phyloP scores from a whole-genome alignment of 192 early-diverging fungal genomes.

The Bifiguratus adelaidae region DNA sequence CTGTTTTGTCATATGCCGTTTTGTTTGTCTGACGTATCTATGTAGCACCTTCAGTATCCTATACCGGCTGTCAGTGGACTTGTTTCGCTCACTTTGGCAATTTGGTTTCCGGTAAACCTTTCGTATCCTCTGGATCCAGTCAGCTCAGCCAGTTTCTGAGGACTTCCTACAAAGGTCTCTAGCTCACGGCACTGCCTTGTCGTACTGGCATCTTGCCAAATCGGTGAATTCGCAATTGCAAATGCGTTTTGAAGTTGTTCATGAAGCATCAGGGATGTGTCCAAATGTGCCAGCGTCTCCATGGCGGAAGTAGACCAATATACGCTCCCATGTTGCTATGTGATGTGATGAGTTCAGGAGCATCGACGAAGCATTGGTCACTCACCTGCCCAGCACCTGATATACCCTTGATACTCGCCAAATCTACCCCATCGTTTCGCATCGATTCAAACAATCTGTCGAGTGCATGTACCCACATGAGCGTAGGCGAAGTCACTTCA shows the following conservation, averaged over 20 bases:
- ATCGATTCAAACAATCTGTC: slow-evolving; percentile 47
- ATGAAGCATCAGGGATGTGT: slow-evolving; percentile 15
- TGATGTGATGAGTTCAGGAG: not conserved
- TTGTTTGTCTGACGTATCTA: slow-evolving; percentile 27
- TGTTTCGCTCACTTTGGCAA: slow-evolving; percentile 40
- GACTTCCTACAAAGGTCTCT: slow-evolving; percentile 52
- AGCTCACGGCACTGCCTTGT: slow-evolving; percentile 44
- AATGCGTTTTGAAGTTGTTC: slow-evolving; percentile 43
- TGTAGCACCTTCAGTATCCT: not conserved
- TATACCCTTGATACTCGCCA: slow-evolving; percentile 23
- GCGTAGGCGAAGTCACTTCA: slow-evolving; percentile 49
- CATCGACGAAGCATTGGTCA: not conserved
- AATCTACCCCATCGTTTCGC: slow-evolving; percentile 17
- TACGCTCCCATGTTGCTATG: slow-evolving; percentile 77
- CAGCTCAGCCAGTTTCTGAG: slow-evolving; percentile 43
- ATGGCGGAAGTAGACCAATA: slow-evolving; percentile 53
- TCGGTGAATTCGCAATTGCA: slow-evolving; percentile 54
- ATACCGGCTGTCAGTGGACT: not conserved
- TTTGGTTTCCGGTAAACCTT: slow-evolving; percentile 70
- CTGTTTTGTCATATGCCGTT: slow-evolving; percentile 27
- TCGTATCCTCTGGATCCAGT: slow-evolving; percentile 75
- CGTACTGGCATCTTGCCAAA: slow-evolving; percentile 80
- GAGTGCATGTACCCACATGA: slow-evolving; percentile 74
- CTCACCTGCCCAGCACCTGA: slow-evolving; percentile 62
- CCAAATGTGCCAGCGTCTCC: slow-evolving; percentile 25